A percentile compares a stretch with the other conserved stretches of the same genome.
These are phyloP conservation scores for Cerioporus squamosus DNA, from an alignment of 1,284 basidiomycete species.

Conservation along the genomic window DNA sequence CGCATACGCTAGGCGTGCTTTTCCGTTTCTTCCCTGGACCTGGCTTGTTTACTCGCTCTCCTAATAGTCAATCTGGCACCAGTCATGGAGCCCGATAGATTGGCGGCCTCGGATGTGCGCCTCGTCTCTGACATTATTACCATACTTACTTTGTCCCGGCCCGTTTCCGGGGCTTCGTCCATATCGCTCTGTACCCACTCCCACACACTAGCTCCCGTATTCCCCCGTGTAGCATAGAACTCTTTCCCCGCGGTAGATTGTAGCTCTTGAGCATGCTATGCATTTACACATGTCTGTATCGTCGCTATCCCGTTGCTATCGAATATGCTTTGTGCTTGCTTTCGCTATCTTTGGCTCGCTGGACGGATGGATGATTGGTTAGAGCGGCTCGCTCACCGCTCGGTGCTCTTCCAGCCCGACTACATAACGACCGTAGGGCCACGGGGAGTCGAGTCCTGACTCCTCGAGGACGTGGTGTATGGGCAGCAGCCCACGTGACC, in stretches of 20 bases:
- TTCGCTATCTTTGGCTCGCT: no score
- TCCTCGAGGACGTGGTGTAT: no score
- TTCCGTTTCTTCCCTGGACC: not conserved
- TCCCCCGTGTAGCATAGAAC: conserved; percentile 11
- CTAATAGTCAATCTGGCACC: conserved; percentile 4
- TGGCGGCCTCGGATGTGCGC: not conserved
- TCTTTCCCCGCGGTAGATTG: conserved; percentile 5
- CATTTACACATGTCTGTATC: conserved; percentile 3
- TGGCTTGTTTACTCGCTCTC: not conserved
- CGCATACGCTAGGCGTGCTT: conserved; percentile 10
- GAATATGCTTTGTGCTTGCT: not conserved
- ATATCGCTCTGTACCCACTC: not conserved
- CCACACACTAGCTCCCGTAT: not conserved
- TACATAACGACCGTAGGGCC: no score
- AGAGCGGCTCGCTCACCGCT: no score
- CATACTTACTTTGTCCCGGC: not conserved
- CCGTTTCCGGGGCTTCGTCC: no score
- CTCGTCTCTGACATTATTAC: conserved; percentile 14
- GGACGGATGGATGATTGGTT: no score
- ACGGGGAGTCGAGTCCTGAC: no score
- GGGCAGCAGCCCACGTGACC: conserved; percentile 10
- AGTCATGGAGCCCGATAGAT: not conserved
- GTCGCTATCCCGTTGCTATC: not conserved
- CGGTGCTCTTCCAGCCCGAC: no score
- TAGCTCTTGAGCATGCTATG: conserved; percentile 4